Percentiles rank a stretch among this genome's conserved stretches.
phyloP scores from a whole-genome alignment of 768 basidiomycete species.

The Mycena sanguinolenta region DNA sequence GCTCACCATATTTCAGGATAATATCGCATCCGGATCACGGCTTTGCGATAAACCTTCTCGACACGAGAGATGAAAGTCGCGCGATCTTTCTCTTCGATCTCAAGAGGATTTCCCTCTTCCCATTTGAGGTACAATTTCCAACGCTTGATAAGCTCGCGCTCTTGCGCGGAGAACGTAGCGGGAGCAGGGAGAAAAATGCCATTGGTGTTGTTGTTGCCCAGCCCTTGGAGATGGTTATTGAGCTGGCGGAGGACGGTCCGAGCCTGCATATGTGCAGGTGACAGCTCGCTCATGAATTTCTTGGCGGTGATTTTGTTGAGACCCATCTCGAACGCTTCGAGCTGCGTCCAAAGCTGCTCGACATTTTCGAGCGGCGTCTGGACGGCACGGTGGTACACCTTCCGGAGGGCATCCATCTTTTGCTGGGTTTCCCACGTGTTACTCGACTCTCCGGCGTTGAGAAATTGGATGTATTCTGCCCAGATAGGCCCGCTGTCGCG shows the following conservation, averaged over 20 bases:
- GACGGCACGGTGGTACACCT: slow-evolving; percentile 93
- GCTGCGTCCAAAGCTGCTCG: slow-evolving; percentile 93
- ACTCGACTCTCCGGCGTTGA: slow-evolving; percentile 82
- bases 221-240: slow-evolving; percentile 71
- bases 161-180: slow-evolving; percentile 80
- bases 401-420: slow-evolving; percentile 93
- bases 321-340: slow-evolving; percentile 90
- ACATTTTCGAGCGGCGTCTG: slow-evolving; percentile 95
- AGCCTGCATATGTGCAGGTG: slow-evolving; percentile 95
- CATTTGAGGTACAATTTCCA: slow-evolving; percentile 96
- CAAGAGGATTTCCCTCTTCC: slow-evolving; percentile 95
- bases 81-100: slow-evolving; percentile 89
- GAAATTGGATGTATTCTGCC: slow-evolving; percentile 93
- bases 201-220: slow-evolving; percentile 60
- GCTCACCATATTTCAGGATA: slow-evolving; percentile 94
- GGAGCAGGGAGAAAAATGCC: slow-evolving; percentile 75
- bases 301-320: slow-evolving; percentile 96
- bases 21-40: slow-evolving; percentile 92
- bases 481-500: slow-evolving; percentile 94
- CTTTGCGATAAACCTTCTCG: slow-evolving; percentile 88
- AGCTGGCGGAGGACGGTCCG: slow-evolving; percentile 89
- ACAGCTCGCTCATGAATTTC: slow-evolving; percentile 94
- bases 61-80: slow-evolving; percentile 76
- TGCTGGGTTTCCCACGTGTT: slow-evolving; percentile 97
- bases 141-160: slow-evolving; percentile 80